Base-by-base conservation (phyloP, 306 rosid genomes). In the Cicer arietinum region DNA sequence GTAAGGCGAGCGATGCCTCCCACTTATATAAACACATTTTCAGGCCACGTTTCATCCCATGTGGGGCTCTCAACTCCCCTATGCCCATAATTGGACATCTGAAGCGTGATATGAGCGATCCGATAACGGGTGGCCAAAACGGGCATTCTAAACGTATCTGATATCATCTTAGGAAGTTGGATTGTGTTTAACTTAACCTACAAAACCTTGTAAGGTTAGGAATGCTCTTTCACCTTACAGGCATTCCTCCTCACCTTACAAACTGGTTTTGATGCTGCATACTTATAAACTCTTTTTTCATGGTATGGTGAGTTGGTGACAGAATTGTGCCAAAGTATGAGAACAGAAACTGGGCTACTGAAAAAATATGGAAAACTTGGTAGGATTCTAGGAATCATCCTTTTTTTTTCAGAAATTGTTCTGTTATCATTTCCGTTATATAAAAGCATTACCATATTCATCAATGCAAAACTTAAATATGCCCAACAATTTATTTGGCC, bases 261-360 rank as follows among this genome's bases (percentile, higher is more conserved):
- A 17, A 8, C 11, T 18, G 30, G 60, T 54, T 18, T 54, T 17
- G 60, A 8, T 54, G 60, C 20, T 20, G 14, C 22, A 18, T 20
- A 51, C 22, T 14, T n/a, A 51, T 6, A 14, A 14, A 51, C 20
- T 14, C 56, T 6, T 51, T 48, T 51, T 18, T 7, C 37, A 30
- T 25, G 60, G 62, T 1, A 51, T 58, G 46, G 57, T 46, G 69
- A 18, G 1, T 42, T 58, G 46, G 57, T 46, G 69, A 18, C 8
- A 45, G 18, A 40, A 51, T 45, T 35, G 59, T 14, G 53, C 50
- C 46, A n/a, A 45, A 39, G 12, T 56, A 30, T 51, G 69, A 45
- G 39, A 76, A 25, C 65, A 44, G 76, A 53, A 50, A 71, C 18
- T 69, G 10, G 30, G 37, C 11, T 46, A 40, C 73, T 46, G 25